phyloP scores from a whole-genome alignment of 2,329 filamentous ascomycete species.

The Thermoascus crustaceus region DNA sequence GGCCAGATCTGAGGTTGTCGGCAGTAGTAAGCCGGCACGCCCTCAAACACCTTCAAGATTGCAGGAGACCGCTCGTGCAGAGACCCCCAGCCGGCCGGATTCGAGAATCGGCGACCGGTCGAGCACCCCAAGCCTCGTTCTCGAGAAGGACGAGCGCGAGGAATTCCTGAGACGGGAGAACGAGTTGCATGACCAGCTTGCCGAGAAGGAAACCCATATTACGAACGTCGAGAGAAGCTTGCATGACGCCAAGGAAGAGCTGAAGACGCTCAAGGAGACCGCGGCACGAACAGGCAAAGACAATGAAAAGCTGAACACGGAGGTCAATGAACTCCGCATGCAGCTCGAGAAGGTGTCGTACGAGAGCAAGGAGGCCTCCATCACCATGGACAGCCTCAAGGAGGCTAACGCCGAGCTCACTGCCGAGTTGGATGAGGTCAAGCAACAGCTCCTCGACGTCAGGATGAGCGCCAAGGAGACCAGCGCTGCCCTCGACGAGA shows the following conservation, averaged over 20 bases:
- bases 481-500: slow-evolving; percentile 82
- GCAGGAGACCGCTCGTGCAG: slow-evolving; percentile 44
- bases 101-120: slow-evolving; percentile 69
- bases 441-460: slow-evolving; percentile 89
- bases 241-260: slow-evolving; percentile 76
- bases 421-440: slow-evolving; percentile 83
- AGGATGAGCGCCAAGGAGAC: slow-evolving; percentile 96
- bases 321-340: slow-evolving; percentile 92
- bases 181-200: slow-evolving; percentile 90
- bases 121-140: slow-evolving; percentile 73
- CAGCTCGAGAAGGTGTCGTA: slow-evolving; percentile 92
- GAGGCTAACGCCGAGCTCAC: slow-evolving; percentile 93
- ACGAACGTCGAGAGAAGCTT: slow-evolving; percentile 71
- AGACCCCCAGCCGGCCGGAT: slow-evolving; percentile 54
- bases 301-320: slow-evolving; percentile 76
- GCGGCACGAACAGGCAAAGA: slow-evolving; percentile 76
- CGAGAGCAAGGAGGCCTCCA: slow-evolving; percentile 91
- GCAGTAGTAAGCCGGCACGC: slow-evolving; percentile 38
- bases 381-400: slow-evolving; percentile 96
- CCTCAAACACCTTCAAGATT: slow-evolving; percentile 35
- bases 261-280: slow-evolving; percentile 76
- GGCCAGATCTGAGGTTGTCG: slow-evolving; percentile 50
- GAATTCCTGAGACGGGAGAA: slow-evolving; percentile 94
- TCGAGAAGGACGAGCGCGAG: slow-evolving; percentile 95
- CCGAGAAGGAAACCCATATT: slow-evolving; percentile 81